Conservation (phyloP, 2,329 filamentous ascomycete species). For the Thelonectria discophora region DNA sequence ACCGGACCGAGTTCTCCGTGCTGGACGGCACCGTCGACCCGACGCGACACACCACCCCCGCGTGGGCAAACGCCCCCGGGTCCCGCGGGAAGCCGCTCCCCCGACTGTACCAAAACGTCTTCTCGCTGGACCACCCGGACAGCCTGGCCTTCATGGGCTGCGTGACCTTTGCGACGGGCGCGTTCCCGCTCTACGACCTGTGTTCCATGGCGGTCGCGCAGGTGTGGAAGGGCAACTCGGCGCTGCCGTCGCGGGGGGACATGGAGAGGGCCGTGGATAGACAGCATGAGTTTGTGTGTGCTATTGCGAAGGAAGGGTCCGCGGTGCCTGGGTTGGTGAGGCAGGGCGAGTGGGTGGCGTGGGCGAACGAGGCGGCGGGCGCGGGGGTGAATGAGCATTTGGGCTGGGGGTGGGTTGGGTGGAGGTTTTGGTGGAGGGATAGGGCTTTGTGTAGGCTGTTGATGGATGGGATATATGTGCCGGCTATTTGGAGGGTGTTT, state of each 20-base stretch:
- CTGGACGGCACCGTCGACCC: conserved; percentile 42
- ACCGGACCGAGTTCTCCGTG: conserved; percentile 44
- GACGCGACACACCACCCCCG: conserved; percentile 35
- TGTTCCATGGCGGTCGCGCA: conserved; percentile 55
- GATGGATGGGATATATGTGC: conserved; percentile 52
- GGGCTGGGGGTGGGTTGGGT: conserved; percentile 52
- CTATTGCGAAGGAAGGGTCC: conserved; percentile 40
- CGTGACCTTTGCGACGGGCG: conserved; percentile 46
- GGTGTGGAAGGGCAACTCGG: conserved; percentile 51
- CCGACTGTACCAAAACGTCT: conserved; percentile 54
- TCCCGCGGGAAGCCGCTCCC: conserved; percentile 45
- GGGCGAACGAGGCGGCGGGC: conserved; percentile 54
- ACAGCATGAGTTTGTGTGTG: conserved; percentile 47
- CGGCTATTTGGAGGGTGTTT: conserved; percentile 53
- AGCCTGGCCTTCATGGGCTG: conserved; percentile 56
- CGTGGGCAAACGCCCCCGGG: conserved; percentile 38
- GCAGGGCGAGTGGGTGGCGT: conserved; percentile 49
- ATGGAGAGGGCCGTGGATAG: conserved; percentile 50
- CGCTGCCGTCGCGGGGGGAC: conserved; percentile 46
- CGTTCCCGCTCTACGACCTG: conserved; percentile 52
- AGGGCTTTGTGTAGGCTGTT: conserved; percentile 49
- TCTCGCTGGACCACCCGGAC: conserved; percentile 53
- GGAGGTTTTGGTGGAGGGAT: conserved; percentile 54
- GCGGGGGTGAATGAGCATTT: conserved; percentile 51
- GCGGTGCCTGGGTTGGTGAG: conserved; percentile 42